phyloP scores from a whole-genome alignment of 768 basidiomycete genomes.

The Podaxis sp. region DNA sequence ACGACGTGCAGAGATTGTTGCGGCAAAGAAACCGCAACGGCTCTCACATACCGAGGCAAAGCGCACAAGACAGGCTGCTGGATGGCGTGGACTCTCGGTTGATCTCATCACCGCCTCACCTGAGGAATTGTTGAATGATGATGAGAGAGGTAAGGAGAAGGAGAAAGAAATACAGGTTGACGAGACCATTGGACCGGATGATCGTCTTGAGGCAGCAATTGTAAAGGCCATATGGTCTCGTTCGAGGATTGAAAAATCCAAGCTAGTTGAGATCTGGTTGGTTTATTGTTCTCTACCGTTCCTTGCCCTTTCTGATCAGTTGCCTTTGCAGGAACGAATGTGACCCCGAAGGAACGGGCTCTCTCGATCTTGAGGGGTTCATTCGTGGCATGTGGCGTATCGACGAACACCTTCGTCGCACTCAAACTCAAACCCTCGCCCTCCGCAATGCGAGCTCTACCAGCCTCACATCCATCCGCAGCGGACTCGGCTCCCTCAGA shows the following conservation, averaged over 20 bases:
- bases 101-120: slow-evolving; percentile 42
- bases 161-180: slow-evolving; percentile 22
- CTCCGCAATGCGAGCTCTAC: slow-evolving; percentile 11
- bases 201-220: slow-evolving; percentile 53
- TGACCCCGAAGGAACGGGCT: slow-evolving; percentile 53
- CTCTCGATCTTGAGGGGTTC: slow-evolving; percentile 66
- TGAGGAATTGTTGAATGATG: slow-evolving; percentile 10
- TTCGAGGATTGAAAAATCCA: slow-evolving; percentile 53
- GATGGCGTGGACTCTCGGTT: slow-evolving; percentile 55
- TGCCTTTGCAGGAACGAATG: slow-evolving; percentile 62
- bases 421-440: slow-evolving; percentile 35
- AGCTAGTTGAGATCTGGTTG: slow-evolving; percentile 70
- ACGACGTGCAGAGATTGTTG: slow-evolving; percentile 36
- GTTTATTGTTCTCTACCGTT: slow-evolving; percentile 13
- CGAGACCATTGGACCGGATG: slow-evolving; percentile 37
- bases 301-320: background rate
- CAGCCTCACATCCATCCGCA: slow-evolving; percentile 11
- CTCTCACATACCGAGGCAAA: slow-evolving; percentile 34
- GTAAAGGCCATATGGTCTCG: slow-evolving; percentile 63
- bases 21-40: slow-evolving; percentile 21
- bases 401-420: slow-evolving; percentile 76
- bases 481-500: slow-evolving; percentile 3
- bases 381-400: slow-evolving; percentile 84
- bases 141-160: slow-evolving; percentile 6
- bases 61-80: slow-evolving; percentile 59